These are phyloP conservation scores for Oryza brachyantha DNA, from an alignment of 176 grass and related monocot genomes.

Conservation along the genomic window DNA sequence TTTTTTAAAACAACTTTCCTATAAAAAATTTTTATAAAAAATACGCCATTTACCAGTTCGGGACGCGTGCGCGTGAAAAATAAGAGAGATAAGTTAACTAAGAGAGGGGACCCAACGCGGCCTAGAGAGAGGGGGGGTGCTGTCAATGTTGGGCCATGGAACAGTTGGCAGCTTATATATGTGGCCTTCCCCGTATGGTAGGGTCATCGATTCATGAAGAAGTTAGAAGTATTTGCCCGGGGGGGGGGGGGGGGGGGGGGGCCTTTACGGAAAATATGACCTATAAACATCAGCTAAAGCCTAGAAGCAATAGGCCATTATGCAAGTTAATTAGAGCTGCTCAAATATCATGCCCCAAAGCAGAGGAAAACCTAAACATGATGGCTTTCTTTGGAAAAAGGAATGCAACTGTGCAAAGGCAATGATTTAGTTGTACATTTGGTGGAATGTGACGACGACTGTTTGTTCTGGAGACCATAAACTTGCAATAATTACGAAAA, in stretches of 20 bases:
- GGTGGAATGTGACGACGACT: slow-evolving; percentile 10
- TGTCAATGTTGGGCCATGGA: neutral
- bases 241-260: no score
- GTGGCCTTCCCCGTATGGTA: neutral
- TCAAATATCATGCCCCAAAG: slow-evolving; percentile 26
- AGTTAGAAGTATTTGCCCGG: neutral
- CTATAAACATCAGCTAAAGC: slow-evolving; percentile 12
- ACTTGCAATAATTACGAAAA: neutral
- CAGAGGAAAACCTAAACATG: slow-evolving; percentile 28
- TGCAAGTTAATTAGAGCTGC: slow-evolving; percentile 23
- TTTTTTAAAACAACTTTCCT: no score
- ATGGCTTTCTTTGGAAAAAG: slow-evolving; percentile 34
- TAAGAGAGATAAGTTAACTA: no score
- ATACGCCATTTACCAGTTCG: no score
- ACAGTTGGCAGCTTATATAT: neutral
- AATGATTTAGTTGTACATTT: slow-evolving; percentile 38
- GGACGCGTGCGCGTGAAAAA: no score
- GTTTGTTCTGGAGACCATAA: slow-evolving; percentile 1
- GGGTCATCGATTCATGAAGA: neutral
- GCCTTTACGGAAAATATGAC: neutral
- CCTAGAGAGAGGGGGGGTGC: no score
- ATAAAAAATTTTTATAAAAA: no score
- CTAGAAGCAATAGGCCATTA: slow-evolving; percentile 37
- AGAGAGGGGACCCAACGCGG: no score
- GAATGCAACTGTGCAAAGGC: neutral